Evolutionary conservation across 75 land plant species (phyloP).

Genomic region (Selaginella tamariscina): DNA sequence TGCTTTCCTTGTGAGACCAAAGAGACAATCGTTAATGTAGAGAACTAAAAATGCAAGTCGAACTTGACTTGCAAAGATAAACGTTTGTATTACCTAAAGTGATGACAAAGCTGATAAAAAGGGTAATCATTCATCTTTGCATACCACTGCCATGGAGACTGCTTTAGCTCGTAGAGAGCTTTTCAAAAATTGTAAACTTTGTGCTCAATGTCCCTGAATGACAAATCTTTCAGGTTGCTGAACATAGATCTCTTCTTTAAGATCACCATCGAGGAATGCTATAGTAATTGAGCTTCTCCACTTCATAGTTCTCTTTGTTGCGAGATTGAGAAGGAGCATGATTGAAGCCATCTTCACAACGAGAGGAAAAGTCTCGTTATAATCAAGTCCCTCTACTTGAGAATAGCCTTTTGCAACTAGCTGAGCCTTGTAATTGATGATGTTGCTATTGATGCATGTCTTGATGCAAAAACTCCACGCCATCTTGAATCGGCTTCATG

Average conservation of each 20-base stretch:
- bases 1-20: too few species aligned
- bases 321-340: too few species aligned
- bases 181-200: not conserved
- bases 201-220: not conserved
- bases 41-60: too few species aligned
- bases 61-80: too few species aligned
- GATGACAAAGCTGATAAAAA: too few species aligned
- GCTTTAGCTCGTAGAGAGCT: too few species aligned
- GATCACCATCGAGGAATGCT: not conserved
- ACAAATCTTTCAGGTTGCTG: not conserved
- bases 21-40: too few species aligned
- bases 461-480: not conserved
- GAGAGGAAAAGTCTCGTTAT: not conserved
- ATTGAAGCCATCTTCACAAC: not conserved
- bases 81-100: too few species aligned
- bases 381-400: not conserved
- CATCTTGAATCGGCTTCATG: not conserved
- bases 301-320: not conserved
- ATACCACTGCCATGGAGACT: too few species aligned
- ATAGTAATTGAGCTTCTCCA: not conserved
- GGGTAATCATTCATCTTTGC: too few species aligned
- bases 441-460: not conserved
- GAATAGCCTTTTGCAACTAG: not conserved
- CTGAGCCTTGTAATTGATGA: not conserved
- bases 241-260: not conserved